Conservation (phyloP, 176 grass and related monocot genomes). For the Hordeum marinum region DNA sequence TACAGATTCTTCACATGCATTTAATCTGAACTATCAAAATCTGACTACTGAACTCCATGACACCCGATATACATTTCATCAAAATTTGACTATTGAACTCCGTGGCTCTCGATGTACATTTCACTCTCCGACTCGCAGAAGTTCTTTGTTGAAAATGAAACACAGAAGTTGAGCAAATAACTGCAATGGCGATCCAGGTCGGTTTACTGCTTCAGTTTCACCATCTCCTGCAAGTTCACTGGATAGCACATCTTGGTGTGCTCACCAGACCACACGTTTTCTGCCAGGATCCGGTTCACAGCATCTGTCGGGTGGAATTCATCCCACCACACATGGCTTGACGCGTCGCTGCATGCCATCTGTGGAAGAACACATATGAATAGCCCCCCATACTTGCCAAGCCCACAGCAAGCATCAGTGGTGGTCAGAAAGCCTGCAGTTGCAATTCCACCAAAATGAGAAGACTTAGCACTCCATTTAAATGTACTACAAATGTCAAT, state of each 20-base stretch:
- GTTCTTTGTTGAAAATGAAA: background rate
- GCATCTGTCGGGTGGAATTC: slow-evolving; percentile 81
- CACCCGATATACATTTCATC: slow-evolving; percentile 3
- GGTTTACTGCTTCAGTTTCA: slow-evolving; percentile 40
- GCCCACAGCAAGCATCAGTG: slow-evolving; percentile 71
- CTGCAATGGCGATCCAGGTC: slow-evolving; percentile 14
- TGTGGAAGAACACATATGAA: slow-evolving; percentile 81
- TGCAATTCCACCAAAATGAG: background rate
- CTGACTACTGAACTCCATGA: background rate
- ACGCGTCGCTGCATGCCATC: slow-evolving; percentile 77
- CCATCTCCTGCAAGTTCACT: slow-evolving; percentile 52
- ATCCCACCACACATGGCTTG: slow-evolving; percentile 82
- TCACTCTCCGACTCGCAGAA: background rate
- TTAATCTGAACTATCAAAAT: slow-evolving; percentile 3
- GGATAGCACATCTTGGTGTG: slow-evolving; percentile 77
- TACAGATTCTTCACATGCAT: slow-evolving; percentile 8
- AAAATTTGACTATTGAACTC: background rate
- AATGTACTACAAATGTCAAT: slow-evolving; percentile 5
- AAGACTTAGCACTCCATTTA: background rate
- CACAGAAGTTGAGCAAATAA: background rate
- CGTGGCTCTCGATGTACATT: slow-evolving; percentile 10
- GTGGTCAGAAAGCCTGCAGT: slow-evolving; percentile 61
- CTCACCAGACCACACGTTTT: slow-evolving; percentile 67
- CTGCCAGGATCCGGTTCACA: slow-evolving; percentile 71
- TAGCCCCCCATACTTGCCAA: slow-evolving; percentile 69